phyloP scores from a whole-genome alignment of 352 stramenopile species.

The Pythium phragmitis region DNA sequence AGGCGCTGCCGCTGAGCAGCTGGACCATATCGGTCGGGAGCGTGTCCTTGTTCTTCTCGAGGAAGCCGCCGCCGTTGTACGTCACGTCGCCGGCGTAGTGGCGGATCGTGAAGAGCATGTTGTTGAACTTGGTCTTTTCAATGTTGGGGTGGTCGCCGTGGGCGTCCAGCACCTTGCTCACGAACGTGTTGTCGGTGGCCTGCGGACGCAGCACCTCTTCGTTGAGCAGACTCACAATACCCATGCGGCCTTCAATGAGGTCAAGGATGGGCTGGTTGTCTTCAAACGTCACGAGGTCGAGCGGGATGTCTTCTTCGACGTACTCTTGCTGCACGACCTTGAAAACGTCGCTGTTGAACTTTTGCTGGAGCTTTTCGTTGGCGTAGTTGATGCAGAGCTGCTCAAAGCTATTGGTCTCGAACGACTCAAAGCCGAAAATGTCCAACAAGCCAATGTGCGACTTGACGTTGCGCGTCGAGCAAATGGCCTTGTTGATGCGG shows the following conservation, averaged over 20 bases:
- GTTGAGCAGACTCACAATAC: constrained; percentile 95
- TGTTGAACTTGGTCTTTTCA: constrained; percentile 85
- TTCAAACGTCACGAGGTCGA: constrained; percentile 91
- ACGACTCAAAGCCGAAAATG: constrained; percentile 98
- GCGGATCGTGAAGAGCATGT: constrained; percentile 81
- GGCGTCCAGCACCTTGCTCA: constrained; percentile 79
- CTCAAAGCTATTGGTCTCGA: constrained; percentile 95
- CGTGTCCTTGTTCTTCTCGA: constrained; percentile 99
- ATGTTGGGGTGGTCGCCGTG: constrained; percentile 81
- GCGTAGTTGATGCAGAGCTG: constrained; percentile 97
- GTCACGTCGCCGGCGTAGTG: constrained; percentile 94
- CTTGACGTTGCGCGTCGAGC: constrained; percentile 83
- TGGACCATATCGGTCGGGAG: constrained; percentile 86
- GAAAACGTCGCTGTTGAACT: constrained; percentile 96
- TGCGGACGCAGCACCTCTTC: constrained; percentile 85
- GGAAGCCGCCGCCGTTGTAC: constrained; percentile 97
- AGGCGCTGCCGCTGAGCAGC: constrained; percentile 61
- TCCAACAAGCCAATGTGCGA: constrained; percentile 94
- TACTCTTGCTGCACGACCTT: constrained; percentile 97
- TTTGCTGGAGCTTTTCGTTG: constrained; percentile 94
- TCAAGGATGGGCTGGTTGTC: constrained; percentile 94
- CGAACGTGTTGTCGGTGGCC: constrained; percentile 77
- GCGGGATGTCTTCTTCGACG: constrained; percentile 94
- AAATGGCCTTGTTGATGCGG: constrained; percentile 88
- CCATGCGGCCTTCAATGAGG: constrained; percentile 88